Evolutionary conservation across 73 alveolate genomes (phyloP).

Genomic region (Breviolum minutum): DNA sequence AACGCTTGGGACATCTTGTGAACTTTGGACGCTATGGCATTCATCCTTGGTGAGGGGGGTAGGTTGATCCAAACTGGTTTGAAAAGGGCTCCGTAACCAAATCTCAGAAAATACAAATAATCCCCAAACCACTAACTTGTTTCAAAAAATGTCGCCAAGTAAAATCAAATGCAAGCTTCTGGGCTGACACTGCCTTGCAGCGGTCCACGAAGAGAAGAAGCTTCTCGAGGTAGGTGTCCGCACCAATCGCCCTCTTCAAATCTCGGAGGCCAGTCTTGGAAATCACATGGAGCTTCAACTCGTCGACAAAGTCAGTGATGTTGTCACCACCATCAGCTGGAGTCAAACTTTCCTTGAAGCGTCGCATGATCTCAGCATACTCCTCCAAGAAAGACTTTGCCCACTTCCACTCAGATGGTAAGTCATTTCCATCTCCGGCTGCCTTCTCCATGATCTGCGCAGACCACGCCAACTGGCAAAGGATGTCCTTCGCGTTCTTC

Average conservation of each 20-base stretch:
- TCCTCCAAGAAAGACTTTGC: constrained; percentile 21
- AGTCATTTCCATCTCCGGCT: background rate
- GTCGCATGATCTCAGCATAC: background rate
- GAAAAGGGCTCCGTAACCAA: background rate
- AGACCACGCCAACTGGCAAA: background rate
- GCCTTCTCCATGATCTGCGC: background rate
- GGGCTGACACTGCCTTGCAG: background rate
- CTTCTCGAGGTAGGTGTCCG: background rate
- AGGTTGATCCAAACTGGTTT: background rate
- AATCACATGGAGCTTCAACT: background rate
- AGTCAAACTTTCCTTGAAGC: background rate
- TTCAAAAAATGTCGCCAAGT: background rate
- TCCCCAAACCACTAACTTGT: background rate
- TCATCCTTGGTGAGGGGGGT: constrained; percentile 26
- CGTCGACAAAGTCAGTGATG: constrained; percentile 3
- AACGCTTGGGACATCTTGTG: constrained; percentile 14
- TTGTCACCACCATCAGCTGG: background rate
- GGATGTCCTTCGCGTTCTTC: background rate
- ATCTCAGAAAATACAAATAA: background rate
- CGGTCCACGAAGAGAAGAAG: constrained; percentile 11
- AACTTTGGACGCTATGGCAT: background rate
- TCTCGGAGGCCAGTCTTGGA: background rate
- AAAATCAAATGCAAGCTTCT: background rate
- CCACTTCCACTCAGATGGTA: background rate
- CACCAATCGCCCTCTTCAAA: background rate